Conservation (phyloP, 2,329 filamentous ascomycete species). For the Xylaria sp. region DNA sequence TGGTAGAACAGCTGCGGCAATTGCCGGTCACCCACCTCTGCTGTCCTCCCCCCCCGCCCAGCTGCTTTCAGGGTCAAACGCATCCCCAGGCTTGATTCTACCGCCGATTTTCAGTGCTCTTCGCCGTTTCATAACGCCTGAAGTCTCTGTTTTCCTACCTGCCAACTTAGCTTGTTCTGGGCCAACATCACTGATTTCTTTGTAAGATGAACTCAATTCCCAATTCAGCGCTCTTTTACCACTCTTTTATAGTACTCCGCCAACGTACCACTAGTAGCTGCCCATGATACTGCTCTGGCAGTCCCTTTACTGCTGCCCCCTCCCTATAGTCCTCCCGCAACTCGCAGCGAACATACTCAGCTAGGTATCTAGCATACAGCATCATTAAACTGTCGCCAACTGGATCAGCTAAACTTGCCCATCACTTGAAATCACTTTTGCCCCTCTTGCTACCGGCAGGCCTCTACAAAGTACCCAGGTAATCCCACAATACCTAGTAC, state of each 20-base stretch:
- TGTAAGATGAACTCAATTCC: background rate
- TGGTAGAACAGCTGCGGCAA: constrained; percentile 37
- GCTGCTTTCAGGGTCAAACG: constrained; percentile 41
- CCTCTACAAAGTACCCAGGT: too few relatives aligned
- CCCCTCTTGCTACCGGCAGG: too few relatives aligned
- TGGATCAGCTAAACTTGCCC: too few relatives aligned
- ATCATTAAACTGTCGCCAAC: too few relatives aligned
- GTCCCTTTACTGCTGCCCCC: background rate
- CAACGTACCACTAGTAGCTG: too few relatives aligned
- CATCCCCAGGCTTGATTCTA: constrained; percentile 32
- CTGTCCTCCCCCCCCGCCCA: constrained; percentile 12
- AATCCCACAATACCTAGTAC: too few relatives aligned
- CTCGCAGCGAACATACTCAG: too few relatives aligned
- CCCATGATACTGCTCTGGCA: too few relatives aligned
- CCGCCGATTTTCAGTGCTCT: constrained; percentile 29
- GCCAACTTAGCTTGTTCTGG: constrained; percentile 7
- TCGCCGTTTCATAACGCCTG: constrained; percentile 16
- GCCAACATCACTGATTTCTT: background rate
- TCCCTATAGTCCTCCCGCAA: too few relatives aligned
- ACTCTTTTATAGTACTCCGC: too few relatives aligned
- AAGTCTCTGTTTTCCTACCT: background rate
- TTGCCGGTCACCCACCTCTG: constrained; percentile 30
- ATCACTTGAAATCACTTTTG: too few relatives aligned
- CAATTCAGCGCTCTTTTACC: constrained; percentile 1
- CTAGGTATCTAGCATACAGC: too few relatives aligned